Conservation (phyloP, 2,329 filamentous ascomycete species). For the Annulohypoxylon truncatum region DNA sequence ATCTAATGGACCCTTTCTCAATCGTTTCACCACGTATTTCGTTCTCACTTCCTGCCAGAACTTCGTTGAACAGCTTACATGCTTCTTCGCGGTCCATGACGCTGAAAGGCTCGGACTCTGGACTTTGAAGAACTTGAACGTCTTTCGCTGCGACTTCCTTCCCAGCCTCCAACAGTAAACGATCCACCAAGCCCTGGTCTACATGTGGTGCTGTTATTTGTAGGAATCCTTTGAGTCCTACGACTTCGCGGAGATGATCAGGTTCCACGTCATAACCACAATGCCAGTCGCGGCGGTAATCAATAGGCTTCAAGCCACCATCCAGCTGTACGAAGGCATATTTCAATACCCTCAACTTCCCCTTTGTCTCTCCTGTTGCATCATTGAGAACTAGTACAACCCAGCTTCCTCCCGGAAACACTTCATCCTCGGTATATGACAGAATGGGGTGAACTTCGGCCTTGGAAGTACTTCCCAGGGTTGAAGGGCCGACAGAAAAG, state of each 20-base stretch:
- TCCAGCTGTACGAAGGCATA: constrained; percentile 1
- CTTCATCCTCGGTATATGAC: background rate
- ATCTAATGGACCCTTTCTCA: background rate
- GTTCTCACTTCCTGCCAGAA: background rate
- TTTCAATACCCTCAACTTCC: too few species aligned
- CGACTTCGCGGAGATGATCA: background rate
- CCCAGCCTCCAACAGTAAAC: background rate
- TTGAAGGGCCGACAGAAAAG: background rate
- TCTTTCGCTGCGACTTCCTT: background rate
- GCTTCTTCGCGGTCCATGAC: background rate
- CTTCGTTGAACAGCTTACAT: background rate
- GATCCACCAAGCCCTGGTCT: background rate
- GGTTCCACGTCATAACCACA: background rate
- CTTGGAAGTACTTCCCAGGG: background rate
- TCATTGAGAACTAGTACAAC: background rate
- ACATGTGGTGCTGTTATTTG: background rate
- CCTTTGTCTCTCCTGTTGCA: too few species aligned
- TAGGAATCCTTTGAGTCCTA: background rate
- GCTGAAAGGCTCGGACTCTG: background rate
- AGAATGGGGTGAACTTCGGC: background rate
- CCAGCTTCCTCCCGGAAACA: background rate
- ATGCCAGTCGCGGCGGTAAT: background rate
- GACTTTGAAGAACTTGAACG: background rate
- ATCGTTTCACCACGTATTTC: too few species aligned
- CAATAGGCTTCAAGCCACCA: background rate